A percentile compares a stretch with the other conserved stretches of the same genome.
These are phyloP conservation scores for Colletotrichum sp. DNA, from an alignment of 2,329 filamentous ascomycete species.

Conservation along the genomic window DNA sequence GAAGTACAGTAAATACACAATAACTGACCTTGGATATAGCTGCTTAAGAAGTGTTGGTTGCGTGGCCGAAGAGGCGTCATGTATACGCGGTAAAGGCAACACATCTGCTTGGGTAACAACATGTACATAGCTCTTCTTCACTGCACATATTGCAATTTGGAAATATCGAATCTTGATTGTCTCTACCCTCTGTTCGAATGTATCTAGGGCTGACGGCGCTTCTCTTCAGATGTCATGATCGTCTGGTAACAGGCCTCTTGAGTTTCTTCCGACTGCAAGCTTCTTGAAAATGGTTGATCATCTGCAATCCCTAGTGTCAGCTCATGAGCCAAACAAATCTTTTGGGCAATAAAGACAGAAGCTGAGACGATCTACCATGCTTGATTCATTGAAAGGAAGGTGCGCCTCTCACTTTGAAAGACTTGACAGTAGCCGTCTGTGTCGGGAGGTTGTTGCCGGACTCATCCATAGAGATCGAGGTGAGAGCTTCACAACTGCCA, in stretches of 20 bases:
- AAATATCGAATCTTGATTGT: background rate
- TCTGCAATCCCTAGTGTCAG: background rate
- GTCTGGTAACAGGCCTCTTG: background rate
- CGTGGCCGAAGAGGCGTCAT: background rate
- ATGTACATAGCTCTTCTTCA: background rate
- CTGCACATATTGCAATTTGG: background rate
- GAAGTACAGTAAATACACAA: rapidly evolving
- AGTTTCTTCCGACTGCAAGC: background rate
- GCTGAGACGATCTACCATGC: background rate
- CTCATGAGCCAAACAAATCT: background rate
- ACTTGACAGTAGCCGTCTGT: background rate
- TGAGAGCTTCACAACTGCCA: conserved; percentile 29
- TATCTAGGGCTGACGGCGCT: background rate
- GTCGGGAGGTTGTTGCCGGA: background rate
- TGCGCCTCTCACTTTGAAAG: background rate
- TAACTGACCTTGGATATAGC: background rate
- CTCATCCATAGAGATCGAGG: background rate
- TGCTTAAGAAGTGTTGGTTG: background rate
- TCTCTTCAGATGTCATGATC: background rate
- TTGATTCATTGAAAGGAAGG: background rate
- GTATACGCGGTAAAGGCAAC: background rate
- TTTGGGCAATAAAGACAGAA: background rate
- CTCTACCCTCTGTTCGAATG: background rate
- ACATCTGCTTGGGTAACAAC: background rate
- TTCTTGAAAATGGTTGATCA: background rate